Evolutionary conservation across 371 early-diverging fungal genomes (phyloP), one percentile per base, ranked within the genome.

Genomic region (Cokeromyces recurvatus): DNA sequence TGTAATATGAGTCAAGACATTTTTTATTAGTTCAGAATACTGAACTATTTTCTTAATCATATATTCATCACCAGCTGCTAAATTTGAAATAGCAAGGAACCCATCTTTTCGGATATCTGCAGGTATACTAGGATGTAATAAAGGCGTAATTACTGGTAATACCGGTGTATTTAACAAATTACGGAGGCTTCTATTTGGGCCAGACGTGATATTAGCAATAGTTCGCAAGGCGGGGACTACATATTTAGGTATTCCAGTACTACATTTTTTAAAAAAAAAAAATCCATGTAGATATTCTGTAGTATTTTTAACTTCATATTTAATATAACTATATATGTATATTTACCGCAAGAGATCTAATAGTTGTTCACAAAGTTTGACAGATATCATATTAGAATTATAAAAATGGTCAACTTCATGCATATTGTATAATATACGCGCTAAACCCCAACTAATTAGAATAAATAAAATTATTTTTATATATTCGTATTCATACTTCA

Each of bases 351-450:
- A 53, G 1, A 70, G 46, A 32, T 51, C 25, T 9, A 51, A 46
- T 14, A 74, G 36, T 40, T 65, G 32, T 20, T 49, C 20, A 19
- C 62, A 60, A 1, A 74, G 38, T 10, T 48, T 40, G 16, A 34
- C 40, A 12, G 66, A 32, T 11, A 71, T 54, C 2, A 27, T 21
- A 7, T 51, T 31, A 11, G 40, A 21, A 5, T 55, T 21, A 25
- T 66, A 58, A 29, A 74, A 74, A 17, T 31, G 35, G 7, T 29
- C 22, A 0, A 71, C 71, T 11, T 76, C 71, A 53, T 81, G 79
- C 53, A 77, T 81, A 34, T 75, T 78, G 32, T 75, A 74, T 17
- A 81, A 41, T 27, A 81, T 71, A 29, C 81, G 74, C 36, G 76
- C 78, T 35, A 81, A 49, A 3, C 76, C 81, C 76, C 77, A 78